Percentiles rank a stretch among this genome's conserved stretches.
These are phyloP conservation scores for Chrysanthemum lavandulifolium DNA, from an alignment of 129 eudicot genomes.

Conservation along the genomic window DNA sequence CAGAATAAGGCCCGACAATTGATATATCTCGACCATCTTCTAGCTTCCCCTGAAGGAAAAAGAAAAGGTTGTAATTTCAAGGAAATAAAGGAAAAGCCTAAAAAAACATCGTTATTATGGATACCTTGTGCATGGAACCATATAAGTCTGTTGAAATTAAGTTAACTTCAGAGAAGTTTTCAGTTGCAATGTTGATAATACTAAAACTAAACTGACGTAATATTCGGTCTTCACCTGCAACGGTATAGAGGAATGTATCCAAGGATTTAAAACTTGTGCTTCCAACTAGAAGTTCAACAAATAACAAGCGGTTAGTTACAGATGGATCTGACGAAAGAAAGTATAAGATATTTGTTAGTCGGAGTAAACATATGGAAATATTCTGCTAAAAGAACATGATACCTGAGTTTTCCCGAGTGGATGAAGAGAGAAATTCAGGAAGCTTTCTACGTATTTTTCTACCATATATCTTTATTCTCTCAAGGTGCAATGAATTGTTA, in stretches of 20 bases:
- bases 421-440: neutral
- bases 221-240: constrained; percentile 6
- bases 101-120: neutral
- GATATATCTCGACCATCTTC: too few relatives aligned
- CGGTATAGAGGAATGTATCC: neutral
- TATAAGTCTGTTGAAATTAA: neutral
- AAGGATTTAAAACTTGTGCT: constrained; percentile 6
- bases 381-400: neutral
- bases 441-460: neutral
- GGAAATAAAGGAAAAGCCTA: too few relatives aligned
- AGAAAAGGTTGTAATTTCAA: too few relatives aligned
- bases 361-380: neutral
- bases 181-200: constrained; percentile 13
- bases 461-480: neutral
- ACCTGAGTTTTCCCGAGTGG: neutral
- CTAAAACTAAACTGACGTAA: constrained; percentile 3
- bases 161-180: constrained; percentile 15
- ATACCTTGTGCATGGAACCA: constrained; percentile 14
- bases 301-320: constrained; percentile 9
- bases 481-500: neutral
- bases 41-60: too few relatives aligned
- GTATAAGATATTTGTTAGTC: too few relatives aligned
- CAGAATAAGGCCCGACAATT: too few relatives aligned
- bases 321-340: too few relatives aligned
- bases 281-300: constrained; percentile 8